phyloP scores from a whole-genome alignment of 2,329 filamentous ascomycete species.

The Anisogramma anomala region DNA sequence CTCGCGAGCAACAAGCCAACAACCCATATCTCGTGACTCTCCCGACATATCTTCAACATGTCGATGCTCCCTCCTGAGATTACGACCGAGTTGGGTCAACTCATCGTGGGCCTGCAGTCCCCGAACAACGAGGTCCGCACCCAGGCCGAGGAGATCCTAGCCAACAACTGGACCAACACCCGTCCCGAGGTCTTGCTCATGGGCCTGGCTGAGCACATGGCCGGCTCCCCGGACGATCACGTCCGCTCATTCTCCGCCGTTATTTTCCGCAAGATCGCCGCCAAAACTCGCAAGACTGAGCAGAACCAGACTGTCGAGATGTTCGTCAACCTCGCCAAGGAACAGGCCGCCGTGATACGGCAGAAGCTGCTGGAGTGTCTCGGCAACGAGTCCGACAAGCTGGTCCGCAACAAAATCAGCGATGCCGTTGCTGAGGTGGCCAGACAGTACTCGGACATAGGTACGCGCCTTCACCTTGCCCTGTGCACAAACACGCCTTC shows the following conservation, averaged over 20 bases:
- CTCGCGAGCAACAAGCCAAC: neutral
- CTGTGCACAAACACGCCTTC: neutral
- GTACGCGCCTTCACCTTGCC: conserved; percentile 38
- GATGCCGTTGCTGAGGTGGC: conserved; percentile 96
- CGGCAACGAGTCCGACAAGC: conserved; percentile 57
- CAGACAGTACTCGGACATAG: conserved; percentile 84
- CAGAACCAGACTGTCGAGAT: conserved; percentile 66
- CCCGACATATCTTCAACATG: conserved; percentile 38
- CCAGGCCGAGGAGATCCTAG: conserved; percentile 80
- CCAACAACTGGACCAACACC: conserved; percentile 74
- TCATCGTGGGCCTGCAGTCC: conserved; percentile 80
- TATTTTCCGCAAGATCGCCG: conserved; percentile 86
- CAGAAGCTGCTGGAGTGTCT: conserved; percentile 73
- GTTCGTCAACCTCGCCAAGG: conserved; percentile 66
- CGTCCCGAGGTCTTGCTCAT: conserved; percentile 83
- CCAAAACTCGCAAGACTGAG: conserved; percentile 70
- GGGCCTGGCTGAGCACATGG: conserved; percentile 87
- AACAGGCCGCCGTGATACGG: conserved; percentile 68
- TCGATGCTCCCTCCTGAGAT: conserved; percentile 78
- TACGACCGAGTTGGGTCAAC: conserved; percentile 71
- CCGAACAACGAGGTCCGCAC: conserved; percentile 77
- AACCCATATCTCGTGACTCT: neutral
- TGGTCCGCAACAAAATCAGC: conserved; percentile 86
- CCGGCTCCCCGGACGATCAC: conserved; percentile 65
- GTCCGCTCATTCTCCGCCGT: conserved; percentile 85